Evolutionary conservation across 306 rosid genomes (phyloP).

Genomic region (Ormosia emarginata): DNA sequence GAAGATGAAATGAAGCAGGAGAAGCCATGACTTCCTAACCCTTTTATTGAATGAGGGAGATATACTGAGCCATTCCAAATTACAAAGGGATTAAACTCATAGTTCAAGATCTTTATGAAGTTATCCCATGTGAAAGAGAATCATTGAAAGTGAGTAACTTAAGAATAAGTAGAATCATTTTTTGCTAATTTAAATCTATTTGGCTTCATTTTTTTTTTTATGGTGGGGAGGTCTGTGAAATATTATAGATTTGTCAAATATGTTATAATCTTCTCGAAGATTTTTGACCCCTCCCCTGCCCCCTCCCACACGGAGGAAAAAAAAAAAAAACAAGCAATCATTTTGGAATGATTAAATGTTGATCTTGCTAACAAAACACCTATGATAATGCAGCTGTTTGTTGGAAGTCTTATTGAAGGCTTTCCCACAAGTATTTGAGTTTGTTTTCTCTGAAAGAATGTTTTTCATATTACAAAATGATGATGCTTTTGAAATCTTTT

Average conservation of each 20-base stretch:
- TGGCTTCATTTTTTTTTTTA: background rate
- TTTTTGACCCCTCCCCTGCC: background rate
- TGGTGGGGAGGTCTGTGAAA: background rate
- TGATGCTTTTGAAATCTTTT: background rate
- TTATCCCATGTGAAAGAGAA: conserved; percentile 64
- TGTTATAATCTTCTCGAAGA: background rate
- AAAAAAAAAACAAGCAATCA: background rate
- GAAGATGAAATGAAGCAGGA: conserved; percentile 86
- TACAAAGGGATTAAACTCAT: conserved; percentile 55
- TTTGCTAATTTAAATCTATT: background rate
- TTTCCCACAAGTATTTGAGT: background rate
- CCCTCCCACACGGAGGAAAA: background rate
- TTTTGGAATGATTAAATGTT: conserved; percentile 1
- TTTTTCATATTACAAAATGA: background rate
- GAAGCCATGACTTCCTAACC: conserved; percentile 82
- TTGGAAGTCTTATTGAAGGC: background rate
- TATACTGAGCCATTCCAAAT: conserved; percentile 57
- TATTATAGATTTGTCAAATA: background rate
- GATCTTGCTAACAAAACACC: background rate
- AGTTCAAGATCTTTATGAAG: conserved; percentile 87
- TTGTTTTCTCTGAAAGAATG: background rate
- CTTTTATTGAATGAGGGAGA: no score
- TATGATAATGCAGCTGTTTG: background rate
- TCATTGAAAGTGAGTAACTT: background rate
- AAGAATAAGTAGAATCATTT: background rate